Evolutionary conservation across 352 stramenopile species (phyloP).

Genomic region (Albugo laibachii): DNA sequence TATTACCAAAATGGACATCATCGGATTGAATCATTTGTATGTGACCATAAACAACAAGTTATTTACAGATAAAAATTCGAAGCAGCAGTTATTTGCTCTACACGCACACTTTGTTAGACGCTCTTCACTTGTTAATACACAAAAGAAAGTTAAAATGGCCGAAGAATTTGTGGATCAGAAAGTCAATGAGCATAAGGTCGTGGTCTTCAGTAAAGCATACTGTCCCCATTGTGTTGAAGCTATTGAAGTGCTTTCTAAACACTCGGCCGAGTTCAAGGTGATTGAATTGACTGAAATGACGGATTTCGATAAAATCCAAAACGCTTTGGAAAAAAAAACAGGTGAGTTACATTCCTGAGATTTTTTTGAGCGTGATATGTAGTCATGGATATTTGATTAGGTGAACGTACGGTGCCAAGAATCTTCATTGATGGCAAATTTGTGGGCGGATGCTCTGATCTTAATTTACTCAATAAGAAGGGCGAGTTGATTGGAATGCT

Average conservation of each 20-base stretch:
- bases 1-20: no score
- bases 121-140: no score
- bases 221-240: constrained; percentile 57
- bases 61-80: no score
- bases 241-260: constrained; percentile 32
- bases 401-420: constrained; percentile 64
- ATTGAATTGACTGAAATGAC: constrained; percentile 38
- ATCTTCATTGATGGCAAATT: constrained; percentile 78
- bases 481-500: constrained; percentile 23
- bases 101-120: no score
- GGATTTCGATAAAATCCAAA: constrained; percentile 29
- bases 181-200: neutral
- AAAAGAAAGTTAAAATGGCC: neutral
- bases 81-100: no score
- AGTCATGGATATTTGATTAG: neutral
- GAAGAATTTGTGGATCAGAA: constrained; percentile 1
- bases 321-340: constrained; percentile 35
- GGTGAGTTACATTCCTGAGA: constrained; percentile 5
- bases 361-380: neutral
- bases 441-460: constrained; percentile 73
- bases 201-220: constrained; percentile 52
- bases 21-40: no score
- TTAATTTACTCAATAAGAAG: constrained; percentile 20
- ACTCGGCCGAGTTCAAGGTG: constrained; percentile 28
- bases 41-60: no score